Conservation (phyloP, 78 protist genomes). For the Dictyostelium intermedium region DNA sequence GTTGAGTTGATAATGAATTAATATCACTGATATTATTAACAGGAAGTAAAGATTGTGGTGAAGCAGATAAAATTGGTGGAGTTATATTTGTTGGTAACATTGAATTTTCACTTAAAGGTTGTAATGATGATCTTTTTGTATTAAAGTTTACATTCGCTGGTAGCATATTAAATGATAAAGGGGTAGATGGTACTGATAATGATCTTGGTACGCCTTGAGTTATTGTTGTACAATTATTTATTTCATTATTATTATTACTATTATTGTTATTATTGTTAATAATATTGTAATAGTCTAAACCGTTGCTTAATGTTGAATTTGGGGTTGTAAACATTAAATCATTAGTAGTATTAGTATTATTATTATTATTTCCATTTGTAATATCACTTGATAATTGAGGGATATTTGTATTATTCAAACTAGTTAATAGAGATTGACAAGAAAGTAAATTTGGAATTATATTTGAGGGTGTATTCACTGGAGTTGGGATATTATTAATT, state of each 20-base stretch:
- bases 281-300: too few relatives aligned
- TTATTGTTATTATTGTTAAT: neutral
- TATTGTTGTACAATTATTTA: too few relatives aligned
- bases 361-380: neutral
- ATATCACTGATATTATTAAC: neutral
- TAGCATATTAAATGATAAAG: neutral
- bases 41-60: conserved; percentile 1
- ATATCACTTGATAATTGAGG: neutral
- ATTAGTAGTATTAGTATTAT: too few relatives aligned
- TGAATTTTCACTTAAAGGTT: neutral
- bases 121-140: neutral
- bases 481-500: neutral
- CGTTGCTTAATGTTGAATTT: too few relatives aligned
- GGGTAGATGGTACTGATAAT: neutral
- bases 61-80: neutral
- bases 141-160: neutral
- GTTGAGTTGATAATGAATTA: neutral
- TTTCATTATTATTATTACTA: neutral
- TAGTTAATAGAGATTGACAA: neutral
- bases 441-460: conserved; percentile 1
- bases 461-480: conserved; percentile 9
- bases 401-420: neutral
- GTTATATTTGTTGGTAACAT: neutral
- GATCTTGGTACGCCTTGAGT: neutral
- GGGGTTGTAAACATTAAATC: neutral